Conservation (phyloP, 345 rosid genomes). For the Firmiana major region DNA sequence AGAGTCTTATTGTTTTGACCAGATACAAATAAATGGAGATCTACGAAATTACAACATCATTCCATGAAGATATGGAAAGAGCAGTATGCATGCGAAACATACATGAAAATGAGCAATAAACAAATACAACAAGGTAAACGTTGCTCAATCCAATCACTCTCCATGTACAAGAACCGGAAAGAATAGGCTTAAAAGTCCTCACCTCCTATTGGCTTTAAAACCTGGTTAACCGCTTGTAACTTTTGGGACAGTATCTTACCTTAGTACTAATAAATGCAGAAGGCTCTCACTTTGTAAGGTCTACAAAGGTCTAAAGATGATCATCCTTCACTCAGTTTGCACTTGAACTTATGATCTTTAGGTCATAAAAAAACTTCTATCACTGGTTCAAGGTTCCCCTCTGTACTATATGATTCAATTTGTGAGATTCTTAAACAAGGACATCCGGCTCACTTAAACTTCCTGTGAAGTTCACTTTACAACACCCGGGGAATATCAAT, state of each 20-base stretch:
- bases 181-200: too few species aligned
- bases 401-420: neutral
- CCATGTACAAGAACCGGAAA: too few species aligned
- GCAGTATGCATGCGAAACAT: neutral
- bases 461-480: conserved; percentile 77
- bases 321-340: too few species aligned
- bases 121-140: neutral
- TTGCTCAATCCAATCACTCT: neutral
- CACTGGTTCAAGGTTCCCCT: too few species aligned
- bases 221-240: neutral
- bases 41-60: neutral
- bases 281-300: too few species aligned
- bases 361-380: too few species aligned
- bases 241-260: neutral
- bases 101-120: conserved; percentile 13
- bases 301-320: too few species aligned
- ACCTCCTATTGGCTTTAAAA: neutral
- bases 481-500: conserved; percentile 57
- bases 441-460: conserved; percentile 66
- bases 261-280: neutral
- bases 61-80: neutral
- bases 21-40: neutral
- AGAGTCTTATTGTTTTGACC: too few species aligned
- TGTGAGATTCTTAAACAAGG: conserved; percentile 27
- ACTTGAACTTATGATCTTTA: too few species aligned